These are phyloP conservation scores for Cutaneotrichosporon dermatis DNA, from an alignment of 1,284 basidiomycete genomes.

Conservation along the genomic window DNA sequence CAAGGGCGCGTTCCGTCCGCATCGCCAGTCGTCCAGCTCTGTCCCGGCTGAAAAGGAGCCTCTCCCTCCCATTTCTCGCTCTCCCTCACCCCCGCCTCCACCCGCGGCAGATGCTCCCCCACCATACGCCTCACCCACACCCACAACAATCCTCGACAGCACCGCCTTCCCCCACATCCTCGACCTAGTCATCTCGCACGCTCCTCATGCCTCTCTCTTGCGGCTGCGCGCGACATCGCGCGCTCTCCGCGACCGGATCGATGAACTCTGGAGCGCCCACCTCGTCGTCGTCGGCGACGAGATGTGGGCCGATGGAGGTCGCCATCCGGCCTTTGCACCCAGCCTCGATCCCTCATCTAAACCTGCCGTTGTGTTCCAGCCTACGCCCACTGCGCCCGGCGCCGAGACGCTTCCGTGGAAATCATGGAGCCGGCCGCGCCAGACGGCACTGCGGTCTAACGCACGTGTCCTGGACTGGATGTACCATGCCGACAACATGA, in stretches of 20 bases:
- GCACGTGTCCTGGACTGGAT: too few relatives aligned
- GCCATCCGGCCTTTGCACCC: not conserved
- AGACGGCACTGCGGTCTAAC: too few relatives aligned
- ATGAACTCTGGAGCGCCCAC: not conserved
- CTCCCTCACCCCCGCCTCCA: too few relatives aligned
- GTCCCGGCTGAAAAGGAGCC: too few relatives aligned
- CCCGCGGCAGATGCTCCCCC: too few relatives aligned
- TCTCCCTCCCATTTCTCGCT: too few relatives aligned
- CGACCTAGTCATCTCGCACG: not conserved
- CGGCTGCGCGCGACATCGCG: not conserved
- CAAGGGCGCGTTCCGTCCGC: too few relatives aligned
- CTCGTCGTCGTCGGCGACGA: not conserved
- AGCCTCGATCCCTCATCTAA: not conserved
- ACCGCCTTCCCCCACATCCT: slow-evolving; percentile 1
- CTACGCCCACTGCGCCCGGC: not conserved
- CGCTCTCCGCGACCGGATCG: not conserved
- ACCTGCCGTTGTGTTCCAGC: not conserved
- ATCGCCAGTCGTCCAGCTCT: too few relatives aligned
- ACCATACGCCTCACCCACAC: too few relatives aligned
- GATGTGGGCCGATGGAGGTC: not conserved
- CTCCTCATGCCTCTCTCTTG: not conserved
- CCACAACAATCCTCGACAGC: not conserved
- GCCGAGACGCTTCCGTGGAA: not conserved
- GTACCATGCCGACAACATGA: too few relatives aligned
- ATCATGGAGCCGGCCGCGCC: too few relatives aligned